Evolutionary conservation across 305 asterid genomes (phyloP).

Genomic region (Galium porrigens): DNA sequence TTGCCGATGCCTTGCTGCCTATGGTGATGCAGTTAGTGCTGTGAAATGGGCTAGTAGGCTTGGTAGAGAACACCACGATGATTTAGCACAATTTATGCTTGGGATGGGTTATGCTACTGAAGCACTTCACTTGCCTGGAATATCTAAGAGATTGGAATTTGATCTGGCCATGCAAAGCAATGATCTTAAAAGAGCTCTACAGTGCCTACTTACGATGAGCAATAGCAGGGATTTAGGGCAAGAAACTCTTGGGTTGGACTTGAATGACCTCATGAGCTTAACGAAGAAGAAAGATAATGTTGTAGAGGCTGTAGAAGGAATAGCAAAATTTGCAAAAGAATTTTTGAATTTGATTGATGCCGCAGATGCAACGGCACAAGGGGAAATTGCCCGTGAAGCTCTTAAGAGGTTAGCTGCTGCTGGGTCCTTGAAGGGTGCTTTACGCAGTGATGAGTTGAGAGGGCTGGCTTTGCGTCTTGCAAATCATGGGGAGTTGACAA

Average conservation of each 20-base stretch:
- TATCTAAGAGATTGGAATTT: slow-evolving; percentile 85
- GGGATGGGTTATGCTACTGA: slow-evolving; percentile 99
- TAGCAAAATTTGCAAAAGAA: slow-evolving; percentile 77
- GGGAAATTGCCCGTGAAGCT: slow-evolving; percentile 90
- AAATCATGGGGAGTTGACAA: slow-evolving; percentile 92
- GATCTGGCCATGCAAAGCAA: slow-evolving; percentile 91
- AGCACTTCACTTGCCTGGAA: slow-evolving; percentile 95
- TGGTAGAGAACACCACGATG: slow-evolving; percentile 95
- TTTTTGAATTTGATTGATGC: slow-evolving; percentile 81
- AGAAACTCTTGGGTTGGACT: slow-evolving; percentile 68
- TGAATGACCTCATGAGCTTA: slow-evolving; percentile 75
- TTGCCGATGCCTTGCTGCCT: slow-evolving; percentile 91
- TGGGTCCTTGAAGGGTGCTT: slow-evolving; percentile 90
- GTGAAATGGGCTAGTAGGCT: slow-evolving; percentile 97
- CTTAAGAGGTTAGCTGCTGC: slow-evolving; percentile 94
- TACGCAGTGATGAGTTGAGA: slow-evolving; percentile 65
- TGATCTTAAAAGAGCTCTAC: slow-evolving; percentile 81
- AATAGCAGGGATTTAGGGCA: slow-evolving; percentile 90
- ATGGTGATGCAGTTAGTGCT: slow-evolving; percentile 96
- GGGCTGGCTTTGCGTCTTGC: slow-evolving; percentile 87
- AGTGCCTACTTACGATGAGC: slow-evolving; percentile 88
- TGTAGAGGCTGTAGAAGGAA: slow-evolving; percentile 91
- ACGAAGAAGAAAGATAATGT: slow-evolving; percentile 68
- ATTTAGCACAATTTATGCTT: slow-evolving; percentile 87
- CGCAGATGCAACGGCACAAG: slow-evolving; percentile 97